phyloP scores from a whole-genome alignment of 129 eudicot genomes.

The Rutidosis leptorrhynchoides region DNA sequence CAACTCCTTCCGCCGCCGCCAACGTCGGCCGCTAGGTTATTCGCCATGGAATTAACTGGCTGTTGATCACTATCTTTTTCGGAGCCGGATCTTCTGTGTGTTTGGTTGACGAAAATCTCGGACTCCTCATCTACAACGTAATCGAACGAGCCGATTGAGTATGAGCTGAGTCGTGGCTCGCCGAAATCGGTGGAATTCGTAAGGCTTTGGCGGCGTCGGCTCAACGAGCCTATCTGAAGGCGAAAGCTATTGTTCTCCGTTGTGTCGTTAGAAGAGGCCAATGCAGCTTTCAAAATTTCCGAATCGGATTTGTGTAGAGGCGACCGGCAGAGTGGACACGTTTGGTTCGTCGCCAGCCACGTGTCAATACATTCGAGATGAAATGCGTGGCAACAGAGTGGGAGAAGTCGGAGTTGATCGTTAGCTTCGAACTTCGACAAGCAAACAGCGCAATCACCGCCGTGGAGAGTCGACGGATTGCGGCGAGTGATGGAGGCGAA shows the following conservation, averaged over 20 bases:
- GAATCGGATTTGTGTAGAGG: constrained; percentile 40
- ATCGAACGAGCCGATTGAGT: constrained; percentile 70
- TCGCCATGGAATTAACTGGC: constrained; percentile 50
- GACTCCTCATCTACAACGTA: constrained; percentile 62
- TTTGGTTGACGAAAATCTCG: constrained; percentile 49
- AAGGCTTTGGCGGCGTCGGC: constrained; percentile 50
- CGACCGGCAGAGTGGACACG: constrained; percentile 80
- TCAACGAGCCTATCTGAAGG: constrained; percentile 65
- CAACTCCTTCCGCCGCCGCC: constrained; percentile 39
- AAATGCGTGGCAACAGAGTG: constrained; percentile 80
- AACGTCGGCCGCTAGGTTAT: constrained; percentile 31
- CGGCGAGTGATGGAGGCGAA: constrained; percentile 55
- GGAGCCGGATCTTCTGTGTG: constrained; percentile 39
- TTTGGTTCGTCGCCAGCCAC: constrained; percentile 60
- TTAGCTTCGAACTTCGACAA: constrained; percentile 51
- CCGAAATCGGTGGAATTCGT: constrained; percentile 22
- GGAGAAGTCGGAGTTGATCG: constrained; percentile 61
- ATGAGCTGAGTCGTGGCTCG: constrained; percentile 55
- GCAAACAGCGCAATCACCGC: no score
- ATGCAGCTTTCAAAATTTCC: constrained; percentile 2
- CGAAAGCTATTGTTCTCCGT: constrained; percentile 43
- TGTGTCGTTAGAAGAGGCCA: constrained; percentile 13
- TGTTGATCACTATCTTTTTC: constrained; percentile 56
- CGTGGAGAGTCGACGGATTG: constrained; percentile 42
- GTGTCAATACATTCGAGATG: constrained; percentile 62